phyloP scores from a whole-genome alignment of 345 rosid species.

The Alliaria petiolata region DNA sequence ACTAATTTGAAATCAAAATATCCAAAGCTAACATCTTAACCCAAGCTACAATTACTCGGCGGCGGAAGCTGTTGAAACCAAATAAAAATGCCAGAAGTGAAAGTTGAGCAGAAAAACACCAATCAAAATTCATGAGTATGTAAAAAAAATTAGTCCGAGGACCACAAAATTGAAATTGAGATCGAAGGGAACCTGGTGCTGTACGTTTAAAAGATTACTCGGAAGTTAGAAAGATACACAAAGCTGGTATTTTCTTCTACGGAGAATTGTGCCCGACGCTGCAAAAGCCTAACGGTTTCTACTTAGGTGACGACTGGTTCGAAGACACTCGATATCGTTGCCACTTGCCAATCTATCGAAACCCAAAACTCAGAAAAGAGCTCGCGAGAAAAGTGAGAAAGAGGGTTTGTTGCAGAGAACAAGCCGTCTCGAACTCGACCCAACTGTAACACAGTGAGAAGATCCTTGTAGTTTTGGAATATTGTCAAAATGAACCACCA shows the following conservation, averaged over 20 bases:
- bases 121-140: neutral
- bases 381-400: neutral
- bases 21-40: constrained; percentile 16
- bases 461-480: neutral
- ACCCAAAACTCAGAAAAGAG: constrained; percentile 15
- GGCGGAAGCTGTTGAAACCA: neutral
- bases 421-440: constrained; percentile 7
- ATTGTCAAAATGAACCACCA: neutral
- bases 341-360: constrained; percentile 17
- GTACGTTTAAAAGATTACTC: neutral
- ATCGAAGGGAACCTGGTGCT: constrained; percentile 14
- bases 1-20: neutral
- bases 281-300: constrained; percentile 8
- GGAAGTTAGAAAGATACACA: neutral
- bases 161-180: neutral
- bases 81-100: constrained; percentile 1
- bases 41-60: neutral
- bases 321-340: neutral
- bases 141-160: neutral
- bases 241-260: neutral
- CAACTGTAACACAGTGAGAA: neutral
- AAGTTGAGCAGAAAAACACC: neutral
- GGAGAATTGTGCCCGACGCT: neutral
- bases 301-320: constrained; percentile 7
- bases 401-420: neutral